Percentiles rank a stretch among this genome's conserved stretches.
Conservation (phyloP, 164 flowering plant species). For the Chloranthus sessilifolius region DNA sequence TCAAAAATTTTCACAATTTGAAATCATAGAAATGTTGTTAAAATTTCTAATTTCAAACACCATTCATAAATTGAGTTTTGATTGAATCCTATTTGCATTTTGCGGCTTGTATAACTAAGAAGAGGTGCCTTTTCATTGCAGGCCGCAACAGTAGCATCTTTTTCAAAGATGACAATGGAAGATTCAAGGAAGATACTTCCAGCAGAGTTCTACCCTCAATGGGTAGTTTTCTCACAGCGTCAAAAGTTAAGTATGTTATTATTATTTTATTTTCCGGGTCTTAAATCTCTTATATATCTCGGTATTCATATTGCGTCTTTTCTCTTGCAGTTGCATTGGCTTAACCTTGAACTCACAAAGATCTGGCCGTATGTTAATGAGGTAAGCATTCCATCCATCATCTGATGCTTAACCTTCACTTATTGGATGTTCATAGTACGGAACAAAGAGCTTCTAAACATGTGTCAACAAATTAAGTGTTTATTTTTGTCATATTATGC, state of each 20-base stretch:
- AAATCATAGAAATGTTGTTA: background rate
- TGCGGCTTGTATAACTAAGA: background rate
- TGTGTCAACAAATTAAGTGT: too few relatives aligned
- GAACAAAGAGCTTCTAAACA: too few relatives aligned
- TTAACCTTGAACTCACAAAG: constrained; percentile 70
- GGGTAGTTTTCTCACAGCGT: constrained; percentile 82
- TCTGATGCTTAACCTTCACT: too few relatives aligned
- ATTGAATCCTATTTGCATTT: background rate
- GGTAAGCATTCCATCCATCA: constrained; percentile 32
- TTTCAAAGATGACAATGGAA: constrained; percentile 88
- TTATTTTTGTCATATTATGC: constrained; percentile 1
- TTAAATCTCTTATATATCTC: background rate
- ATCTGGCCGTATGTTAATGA: constrained; percentile 97
- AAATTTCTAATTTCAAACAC: too few relatives aligned
- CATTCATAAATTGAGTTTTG: too few relatives aligned
- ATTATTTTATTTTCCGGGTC: background rate
- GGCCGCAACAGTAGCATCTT: constrained; percentile 72
- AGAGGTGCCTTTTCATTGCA: constrained; percentile 12
- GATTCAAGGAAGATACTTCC: constrained; percentile 87
- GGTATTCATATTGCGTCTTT: constrained; percentile 2
- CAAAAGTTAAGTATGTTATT: constrained; percentile 53
- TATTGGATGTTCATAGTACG: too few relatives aligned
- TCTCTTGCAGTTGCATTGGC: constrained; percentile 75
- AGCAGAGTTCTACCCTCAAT: constrained; percentile 57
- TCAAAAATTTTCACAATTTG: background rate